Base-by-base conservation (phyloP, 2,329 filamentous ascomycete species). In the Mollisiaceae sp. region DNA sequence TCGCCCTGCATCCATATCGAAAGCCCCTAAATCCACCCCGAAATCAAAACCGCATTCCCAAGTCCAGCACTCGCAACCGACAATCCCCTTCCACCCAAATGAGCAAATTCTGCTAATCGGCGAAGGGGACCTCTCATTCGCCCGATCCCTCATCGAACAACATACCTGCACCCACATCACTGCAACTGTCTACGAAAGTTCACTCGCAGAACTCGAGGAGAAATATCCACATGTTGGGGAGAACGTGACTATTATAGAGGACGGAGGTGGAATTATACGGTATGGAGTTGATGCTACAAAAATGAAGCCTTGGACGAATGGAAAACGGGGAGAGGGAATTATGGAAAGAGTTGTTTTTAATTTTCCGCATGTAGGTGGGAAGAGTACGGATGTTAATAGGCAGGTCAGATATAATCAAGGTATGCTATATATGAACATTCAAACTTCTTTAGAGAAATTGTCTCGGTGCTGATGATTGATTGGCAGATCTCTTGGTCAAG, bases 351-450 rank as follows among this genome's bases (percentile, higher is more conserved):
- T 98, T 68, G 83, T 94, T 70, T 99, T 98, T 86, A 97, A 97
- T 82, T 99, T 99, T 78, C 95, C 95, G 41, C 95, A 99, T 80
- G 91, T 96, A 3, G 95, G 95, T 69, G 95, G 95, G 55, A 89
- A 96, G 74, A 91, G 88, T 70, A 98, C 91, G 72, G 94, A 98
- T 80, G 91, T 97, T 63, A 97, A 97, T 81, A 85, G 95, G 41
- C 95, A 99, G 79, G 93, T 97, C 15, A 89, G 95, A 64, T 88
- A 92, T 77, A 98, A 99, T 80, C 94, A 97, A 79, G 79, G 77
- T 78, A 67, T 32, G 64, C 63, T 54, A n/a, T 32, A 38, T 39
- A 32, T 32, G 27, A 32, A 32, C 3, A 32, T 32, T 32, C 6
- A 32, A 32, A 32, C 20, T 45, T 45, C 22, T 50, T 5, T 18